A percentile compares a stretch with the other conserved stretches of the same genome.
These are phyloP conservation scores for Paragyromitra xinjiangensis DNA, from an alignment of 495 filamentous ascomycete species.

Conservation along the genomic window DNA sequence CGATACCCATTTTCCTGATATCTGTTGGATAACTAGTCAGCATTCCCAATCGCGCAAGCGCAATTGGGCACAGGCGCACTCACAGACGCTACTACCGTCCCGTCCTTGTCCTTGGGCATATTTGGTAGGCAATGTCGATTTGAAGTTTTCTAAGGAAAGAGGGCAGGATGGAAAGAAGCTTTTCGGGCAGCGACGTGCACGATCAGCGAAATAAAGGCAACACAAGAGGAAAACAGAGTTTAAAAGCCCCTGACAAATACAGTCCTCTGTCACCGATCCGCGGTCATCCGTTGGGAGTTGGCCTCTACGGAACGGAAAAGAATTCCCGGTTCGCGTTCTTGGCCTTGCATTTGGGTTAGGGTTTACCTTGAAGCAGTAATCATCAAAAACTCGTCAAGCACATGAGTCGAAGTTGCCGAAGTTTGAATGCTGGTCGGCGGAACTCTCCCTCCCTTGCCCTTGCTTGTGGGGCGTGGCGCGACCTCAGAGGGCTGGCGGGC, in stretches of 20 bases:
- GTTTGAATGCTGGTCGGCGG: conserved; percentile 24
- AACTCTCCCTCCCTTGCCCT: neutral
- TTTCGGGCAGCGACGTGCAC: conserved; percentile 25
- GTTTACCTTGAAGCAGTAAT: conserved; percentile 20
- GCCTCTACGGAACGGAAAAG: conserved; percentile 48
- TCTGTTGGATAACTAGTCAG: conserved; percentile 59
- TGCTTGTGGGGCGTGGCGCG: conserved; percentile 19
- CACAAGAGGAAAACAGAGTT: conserved; percentile 25
- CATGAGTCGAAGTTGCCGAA: conserved; percentile 21
- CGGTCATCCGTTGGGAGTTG: conserved; percentile 28
- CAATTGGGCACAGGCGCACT: conserved; percentile 55
- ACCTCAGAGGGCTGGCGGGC: neutral
- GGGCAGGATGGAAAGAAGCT: conserved; percentile 17
- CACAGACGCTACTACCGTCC: conserved; percentile 80
- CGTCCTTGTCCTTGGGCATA: conserved; percentile 90
- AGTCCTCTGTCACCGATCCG: conserved; percentile 27
- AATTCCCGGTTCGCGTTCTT: conserved; percentile 42
- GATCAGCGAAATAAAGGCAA: conserved; percentile 23
- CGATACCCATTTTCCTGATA: conserved; percentile 92
- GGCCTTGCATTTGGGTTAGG: conserved; percentile 43
- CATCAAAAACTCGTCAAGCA: conserved; percentile 10
- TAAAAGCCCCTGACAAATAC: conserved; percentile 27
- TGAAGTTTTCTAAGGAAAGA: conserved; percentile 29
- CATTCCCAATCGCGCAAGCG: conserved; percentile 18
- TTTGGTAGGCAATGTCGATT: conserved; percentile 44